Evolutionary conservation across 208 protist species (phyloP), one percentile per base, ranked within the genome.

Genomic region (Leishmania tarentolae): DNA sequence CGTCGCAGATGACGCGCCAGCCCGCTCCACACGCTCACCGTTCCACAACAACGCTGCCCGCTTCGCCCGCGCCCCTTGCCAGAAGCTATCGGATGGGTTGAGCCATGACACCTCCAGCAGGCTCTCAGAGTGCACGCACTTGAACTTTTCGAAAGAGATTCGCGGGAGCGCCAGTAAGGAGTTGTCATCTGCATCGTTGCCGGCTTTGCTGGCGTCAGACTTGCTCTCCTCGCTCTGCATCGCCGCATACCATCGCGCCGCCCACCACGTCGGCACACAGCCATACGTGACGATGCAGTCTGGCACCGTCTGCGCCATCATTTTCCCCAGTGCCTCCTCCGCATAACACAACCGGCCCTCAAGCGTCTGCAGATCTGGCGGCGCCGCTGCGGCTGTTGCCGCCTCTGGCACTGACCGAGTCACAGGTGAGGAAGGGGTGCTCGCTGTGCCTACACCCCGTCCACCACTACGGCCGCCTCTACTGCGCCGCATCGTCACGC

Each of bases 221-320:
- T 74, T 70, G 44, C n/a, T 78, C 40, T 47, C 59, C 42, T 85
- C 85, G 59, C 82, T 82, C 78, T 88, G 86, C 75, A 86, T 83
- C 83, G 85, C 84, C 13, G 74, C 75, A 77, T 92, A 94, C 90
- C 92, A 97, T 56, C 73, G 83, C 40, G 86, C 87, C 50, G 94
- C 91, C 94, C 94, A 97, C 90, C 88, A 94, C 72, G 89, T 94
- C 57, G 94, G 94, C 53, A 97, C 75, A 76, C 91, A 95, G 56
- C 91, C 94, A 81, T 92, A 92, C 28, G 79, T 13, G 52, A 80
- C 65, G 28, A 65, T 73, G 66, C 76, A 80, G 24, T 66, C 78
- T 3, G 84, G 83, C 15, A 84, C 68, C 76, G 77, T 69, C 80
- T 84, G 46, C 69, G 59, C 42, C 21, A 44, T 70, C 75, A 90